phyloP scores from a whole-genome alignment of 768 basidiomycete species.

The Auricularia cornea region DNA sequence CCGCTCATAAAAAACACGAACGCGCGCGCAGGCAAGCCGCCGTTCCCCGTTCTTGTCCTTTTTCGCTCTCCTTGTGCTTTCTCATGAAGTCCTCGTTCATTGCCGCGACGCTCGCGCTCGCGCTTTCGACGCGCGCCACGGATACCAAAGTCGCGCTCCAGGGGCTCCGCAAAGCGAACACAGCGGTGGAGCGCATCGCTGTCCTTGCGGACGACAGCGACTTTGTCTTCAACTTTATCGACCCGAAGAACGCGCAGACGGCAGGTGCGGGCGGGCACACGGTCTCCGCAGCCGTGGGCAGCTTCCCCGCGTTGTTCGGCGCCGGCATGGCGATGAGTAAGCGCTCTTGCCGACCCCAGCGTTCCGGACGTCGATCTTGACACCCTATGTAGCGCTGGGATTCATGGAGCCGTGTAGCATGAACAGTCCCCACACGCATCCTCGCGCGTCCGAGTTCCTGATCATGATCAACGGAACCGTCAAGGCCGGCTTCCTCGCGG shows the following conservation, averaged over 20 bases:
- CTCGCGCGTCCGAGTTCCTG: not conserved
- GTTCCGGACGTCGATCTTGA: not conserved
- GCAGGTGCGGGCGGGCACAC: slow-evolving; percentile 18
- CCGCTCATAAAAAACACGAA: no score
- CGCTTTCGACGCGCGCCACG: no score
- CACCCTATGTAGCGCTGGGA: not conserved
- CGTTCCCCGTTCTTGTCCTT: no score
- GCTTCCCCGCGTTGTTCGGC: slow-evolving; percentile 22
- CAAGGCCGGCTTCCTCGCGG: not conserved
- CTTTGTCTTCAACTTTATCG: slow-evolving; percentile 22
- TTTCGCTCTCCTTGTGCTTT: no score
- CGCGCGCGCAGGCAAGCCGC: no score
- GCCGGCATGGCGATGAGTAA: slow-evolving; percentile 12
- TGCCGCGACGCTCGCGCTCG: no score
- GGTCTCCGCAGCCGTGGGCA: slow-evolving; percentile 15
- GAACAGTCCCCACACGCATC: not conserved
- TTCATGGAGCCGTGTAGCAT: not conserved
- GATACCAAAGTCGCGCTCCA: not conserved
- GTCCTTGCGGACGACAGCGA: not conserved
- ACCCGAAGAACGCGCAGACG: slow-evolving; percentile 11
- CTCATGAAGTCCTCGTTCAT: no score
- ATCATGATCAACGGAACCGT: not conserved
- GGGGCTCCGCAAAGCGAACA: not conserved
- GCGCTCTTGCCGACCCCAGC: not conserved
- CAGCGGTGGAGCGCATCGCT: not conserved